Percentiles rank a stretch among this genome's conserved stretches.
These are phyloP conservation scores for Podila clonocystis DNA, from an alignment of 192 early-diverging fungal species.

Conservation along the genomic window DNA sequence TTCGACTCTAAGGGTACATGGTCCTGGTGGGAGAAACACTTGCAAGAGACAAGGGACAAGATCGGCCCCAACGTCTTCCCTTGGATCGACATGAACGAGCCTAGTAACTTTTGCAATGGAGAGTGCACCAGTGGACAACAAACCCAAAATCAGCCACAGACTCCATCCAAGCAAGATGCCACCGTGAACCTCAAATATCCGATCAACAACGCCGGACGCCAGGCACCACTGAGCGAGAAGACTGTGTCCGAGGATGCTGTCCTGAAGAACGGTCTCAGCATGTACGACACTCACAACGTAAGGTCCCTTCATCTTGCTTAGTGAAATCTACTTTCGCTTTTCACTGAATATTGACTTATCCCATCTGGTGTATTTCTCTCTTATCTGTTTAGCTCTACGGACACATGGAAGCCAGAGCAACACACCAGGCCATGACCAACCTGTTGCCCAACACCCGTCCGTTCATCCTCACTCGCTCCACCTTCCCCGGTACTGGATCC, in stretches of 20 bases:
- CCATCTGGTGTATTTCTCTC: background rate
- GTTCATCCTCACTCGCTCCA: slow-evolving; percentile 71
- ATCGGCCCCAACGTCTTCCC: slow-evolving; percentile 62
- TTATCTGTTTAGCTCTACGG: slow-evolving; percentile 54
- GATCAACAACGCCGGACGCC: slow-evolving; percentile 44
- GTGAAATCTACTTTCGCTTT: background rate
- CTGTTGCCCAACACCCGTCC: slow-evolving; percentile 59
- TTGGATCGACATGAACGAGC: slow-evolving; percentile 83
- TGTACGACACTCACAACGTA: slow-evolving; percentile 66
- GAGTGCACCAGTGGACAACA: slow-evolving; percentile 50
- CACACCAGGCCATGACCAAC: slow-evolving; percentile 49
- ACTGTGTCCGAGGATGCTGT: slow-evolving; percentile 38
- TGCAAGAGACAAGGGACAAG: slow-evolving; percentile 60
- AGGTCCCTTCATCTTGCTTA: background rate
- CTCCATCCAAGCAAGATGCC: slow-evolving; percentile 12
- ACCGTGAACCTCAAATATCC: slow-evolving; percentile 39
- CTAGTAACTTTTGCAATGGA: slow-evolving; percentile 71
- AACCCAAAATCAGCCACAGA: slow-evolving; percentile 27
- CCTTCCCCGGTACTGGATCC: slow-evolving; percentile 68
- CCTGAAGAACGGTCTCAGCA: slow-evolving; percentile 58
- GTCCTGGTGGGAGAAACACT: slow-evolving; percentile 30
- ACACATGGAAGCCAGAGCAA: slow-evolving; percentile 66
- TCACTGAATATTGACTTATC: no score
- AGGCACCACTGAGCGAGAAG: slow-evolving; percentile 37
- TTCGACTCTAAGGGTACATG: slow-evolving; percentile 58